Percentiles rank a stretch among this genome's conserved stretches.
Conservation (phyloP, 2,329 filamentous ascomycete species). For the Daldinia sp. region DNA sequence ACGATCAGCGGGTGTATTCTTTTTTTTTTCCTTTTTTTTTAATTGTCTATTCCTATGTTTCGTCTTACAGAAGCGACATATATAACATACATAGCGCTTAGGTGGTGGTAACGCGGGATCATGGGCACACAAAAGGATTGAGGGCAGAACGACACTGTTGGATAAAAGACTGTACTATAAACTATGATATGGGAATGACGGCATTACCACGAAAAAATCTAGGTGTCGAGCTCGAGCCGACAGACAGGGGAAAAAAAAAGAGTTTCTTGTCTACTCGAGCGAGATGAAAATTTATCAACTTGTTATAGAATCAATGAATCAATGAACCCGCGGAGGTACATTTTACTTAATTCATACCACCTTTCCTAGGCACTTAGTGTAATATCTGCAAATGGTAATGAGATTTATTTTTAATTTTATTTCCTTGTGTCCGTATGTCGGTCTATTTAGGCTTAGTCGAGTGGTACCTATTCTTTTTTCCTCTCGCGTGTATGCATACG, state of each 20-base stretch:
- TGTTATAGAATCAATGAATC: constrained; percentile 4
- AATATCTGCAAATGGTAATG: too few species aligned
- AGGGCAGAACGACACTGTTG: background rate
- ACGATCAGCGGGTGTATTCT: constrained; percentile 27
- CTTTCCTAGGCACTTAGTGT: background rate
- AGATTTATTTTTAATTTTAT: background rate
- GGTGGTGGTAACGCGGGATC: background rate
- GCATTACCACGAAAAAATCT: background rate
- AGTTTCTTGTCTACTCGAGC: too few species aligned
- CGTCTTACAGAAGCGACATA: background rate
- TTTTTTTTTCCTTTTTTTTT: background rate
- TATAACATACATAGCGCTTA: background rate
- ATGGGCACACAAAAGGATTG: background rate
- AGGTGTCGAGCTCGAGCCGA: background rate
- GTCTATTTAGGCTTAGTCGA: too few species aligned
- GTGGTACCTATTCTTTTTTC: background rate
- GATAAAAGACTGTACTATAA: constrained; percentile 4
- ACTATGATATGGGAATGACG: background rate
- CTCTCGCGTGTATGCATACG: background rate
- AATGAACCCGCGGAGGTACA: background rate
- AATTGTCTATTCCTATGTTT: background rate
- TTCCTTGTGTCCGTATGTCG: background rate
- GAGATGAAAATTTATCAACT: background rate
- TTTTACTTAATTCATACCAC: background rate
- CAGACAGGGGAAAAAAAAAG: background rate